Evolutionary conservation across 148 eudicot genomes (phyloP).

Genomic region (Cornus kousa): DNA sequence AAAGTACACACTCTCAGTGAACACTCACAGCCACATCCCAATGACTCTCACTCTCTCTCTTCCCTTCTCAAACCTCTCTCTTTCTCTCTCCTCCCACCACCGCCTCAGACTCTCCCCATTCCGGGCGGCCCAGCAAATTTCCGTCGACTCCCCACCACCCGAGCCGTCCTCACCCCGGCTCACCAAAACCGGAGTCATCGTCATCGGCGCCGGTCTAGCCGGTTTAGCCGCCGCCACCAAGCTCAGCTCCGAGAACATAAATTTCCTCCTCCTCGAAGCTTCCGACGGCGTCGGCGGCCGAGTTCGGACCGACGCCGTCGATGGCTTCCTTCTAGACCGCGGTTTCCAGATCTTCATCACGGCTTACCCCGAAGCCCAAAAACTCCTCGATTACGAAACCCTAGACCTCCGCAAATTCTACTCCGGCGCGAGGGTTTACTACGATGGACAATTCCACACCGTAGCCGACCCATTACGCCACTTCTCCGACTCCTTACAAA

Average conservation of each 20-base stretch:
- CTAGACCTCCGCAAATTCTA: constrained; percentile 68
- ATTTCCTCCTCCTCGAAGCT: constrained; percentile 79
- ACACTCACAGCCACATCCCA: constrained; percentile 4
- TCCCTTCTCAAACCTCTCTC: constrained; percentile 20
- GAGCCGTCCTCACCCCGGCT: constrained; percentile 4
- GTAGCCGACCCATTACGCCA: constrained; percentile 90
- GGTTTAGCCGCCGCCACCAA: constrained; percentile 80
- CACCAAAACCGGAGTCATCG: constrained; percentile 36
- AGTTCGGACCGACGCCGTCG: constrained; percentile 76
- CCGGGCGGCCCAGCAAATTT: constrained; percentile 24
- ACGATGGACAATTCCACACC: constrained; percentile 54
- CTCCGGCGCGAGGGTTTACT: constrained; percentile 76
- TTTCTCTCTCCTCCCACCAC: constrained; percentile 9
- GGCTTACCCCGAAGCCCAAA: constrained; percentile 75
- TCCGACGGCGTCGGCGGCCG: constrained; percentile 92
- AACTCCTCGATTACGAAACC: constrained; percentile 57
- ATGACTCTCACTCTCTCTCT: constrained; percentile 28
- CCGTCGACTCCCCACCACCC: constrained; percentile 25
- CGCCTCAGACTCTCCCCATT: constrained; percentile 14
- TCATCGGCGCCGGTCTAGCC: constrained; percentile 87
- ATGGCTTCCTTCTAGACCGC: constrained; percentile 89
- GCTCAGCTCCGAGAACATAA: constrained; percentile 47
- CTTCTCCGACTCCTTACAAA: constrained; percentile 42
- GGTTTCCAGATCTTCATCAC: constrained; percentile 99
- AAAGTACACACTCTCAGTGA: too few species aligned